Base-by-base conservation (phyloP, 768 basidiomycete species). In the Amylocystis lapponica region DNA sequence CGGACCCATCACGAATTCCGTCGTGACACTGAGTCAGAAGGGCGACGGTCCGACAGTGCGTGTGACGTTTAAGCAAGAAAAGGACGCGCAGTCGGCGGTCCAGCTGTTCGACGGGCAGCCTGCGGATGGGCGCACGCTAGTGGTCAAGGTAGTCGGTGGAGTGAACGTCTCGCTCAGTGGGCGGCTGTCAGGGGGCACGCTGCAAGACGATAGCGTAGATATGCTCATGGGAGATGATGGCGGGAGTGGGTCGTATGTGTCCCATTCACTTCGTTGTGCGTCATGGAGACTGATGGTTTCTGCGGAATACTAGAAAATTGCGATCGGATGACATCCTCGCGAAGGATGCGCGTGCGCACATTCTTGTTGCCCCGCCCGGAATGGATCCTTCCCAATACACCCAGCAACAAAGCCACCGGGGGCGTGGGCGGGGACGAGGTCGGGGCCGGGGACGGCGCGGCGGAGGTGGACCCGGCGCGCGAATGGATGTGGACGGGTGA, bases 61-160 rank as follows among this genome's bases (percentile, higher is more conserved):
- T 16, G 68, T 92, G 16, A 83, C 84, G 11, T 86, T 86, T 71
- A 83, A 86, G 56, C 66, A 69, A 16, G 64, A 79, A 1, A 57
- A 70, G 0, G 71, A 81, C 32, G 90, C 89, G 0, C 65, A 74
- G 9, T 69, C 74, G 7, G 83, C 88, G 6, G 79, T 92, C 5
- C 59, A 73, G 52, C 83, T 83, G 55, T 93, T 88, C 61, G 65
- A 93, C 64, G 80, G 79, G 26, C 83, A 86, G 47, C 80, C 83
- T 16, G 90, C 90, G 3, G 90, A 93, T 47, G 90, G 89, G 1
- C 82, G 82, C 48, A 75, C 76, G 8, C 65, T 92, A 35, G 75
- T 69, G 5, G 86, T 92, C 5, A 63, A 64, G 40, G 62, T 88
- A 37, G 71, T 89, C 12, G 83, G 82, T 9, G 71, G 70, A 1